Percentiles rank a stretch among this genome's conserved stretches.
Evolutionary conservation across 2,329 filamentous ascomycete species (phyloP).

Genomic region (Tolypocladium sp.): DNA sequence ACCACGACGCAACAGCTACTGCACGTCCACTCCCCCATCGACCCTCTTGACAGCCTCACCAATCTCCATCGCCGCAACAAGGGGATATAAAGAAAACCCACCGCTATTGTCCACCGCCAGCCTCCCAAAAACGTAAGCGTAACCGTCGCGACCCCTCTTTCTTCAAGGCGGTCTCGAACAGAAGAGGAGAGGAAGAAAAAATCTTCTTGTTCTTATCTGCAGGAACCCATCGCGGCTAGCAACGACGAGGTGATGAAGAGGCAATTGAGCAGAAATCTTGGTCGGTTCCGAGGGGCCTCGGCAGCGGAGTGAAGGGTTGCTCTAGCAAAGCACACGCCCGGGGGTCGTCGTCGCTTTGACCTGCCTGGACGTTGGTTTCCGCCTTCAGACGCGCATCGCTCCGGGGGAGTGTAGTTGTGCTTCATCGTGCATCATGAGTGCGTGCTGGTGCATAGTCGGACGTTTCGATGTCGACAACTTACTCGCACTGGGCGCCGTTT

Average conservation of each 20-base stretch:
- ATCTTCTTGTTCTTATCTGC: not conserved
- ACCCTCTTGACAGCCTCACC: not conserved
- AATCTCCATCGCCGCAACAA: not conserved
- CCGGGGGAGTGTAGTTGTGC: not conserved
- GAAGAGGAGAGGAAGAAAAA: not conserved
- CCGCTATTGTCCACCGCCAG: not conserved
- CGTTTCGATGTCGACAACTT: not conserved
- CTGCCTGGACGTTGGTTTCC: not conserved
- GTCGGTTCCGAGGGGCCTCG: not conserved
- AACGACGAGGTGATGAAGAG: not conserved
- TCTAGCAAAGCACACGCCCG: not conserved
- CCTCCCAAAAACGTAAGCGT: not conserved
- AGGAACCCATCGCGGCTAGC: not conserved
- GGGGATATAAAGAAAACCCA: not conserved
- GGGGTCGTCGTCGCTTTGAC: not conserved
- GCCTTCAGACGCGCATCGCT: not conserved
- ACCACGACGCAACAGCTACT: not conserved
- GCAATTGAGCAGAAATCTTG: not conserved
- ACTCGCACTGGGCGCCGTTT: not conserved
- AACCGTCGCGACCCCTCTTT: not conserved
- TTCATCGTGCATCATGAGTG: not conserved
- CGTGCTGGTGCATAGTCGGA: not conserved
- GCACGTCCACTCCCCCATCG: not conserved
- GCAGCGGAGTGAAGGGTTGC: not conserved
- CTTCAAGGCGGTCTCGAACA: not conserved